These are phyloP conservation scores for Erigeron philadelphicus DNA, from an alignment of 140 eudicot genomes.

Conservation along the genomic window DNA sequence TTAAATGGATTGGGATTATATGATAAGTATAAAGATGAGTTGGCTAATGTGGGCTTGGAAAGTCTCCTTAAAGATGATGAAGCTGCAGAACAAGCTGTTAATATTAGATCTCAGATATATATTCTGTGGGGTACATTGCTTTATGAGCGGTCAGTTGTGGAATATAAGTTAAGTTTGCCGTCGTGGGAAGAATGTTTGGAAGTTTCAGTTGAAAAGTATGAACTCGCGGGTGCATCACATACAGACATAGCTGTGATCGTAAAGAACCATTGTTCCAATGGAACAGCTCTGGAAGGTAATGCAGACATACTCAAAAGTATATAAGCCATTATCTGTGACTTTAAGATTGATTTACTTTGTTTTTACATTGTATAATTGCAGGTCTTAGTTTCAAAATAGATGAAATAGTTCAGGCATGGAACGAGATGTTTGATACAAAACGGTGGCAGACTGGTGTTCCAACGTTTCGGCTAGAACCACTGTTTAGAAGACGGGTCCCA, in stretches of 20 bases:
- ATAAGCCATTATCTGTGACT: neutral
- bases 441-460: conserved; percentile 76
- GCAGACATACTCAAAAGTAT: neutral
- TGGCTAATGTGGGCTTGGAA: conserved; percentile 59
- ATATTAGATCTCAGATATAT: conserved; percentile 70
- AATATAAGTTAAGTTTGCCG: conserved; percentile 59
- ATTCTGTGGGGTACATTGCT: conserved; percentile 88
- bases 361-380: conserved; percentile 12
- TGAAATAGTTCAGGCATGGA: conserved; percentile 95
- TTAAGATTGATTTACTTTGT: conserved; percentile 1
- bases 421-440: conserved; percentile 93
- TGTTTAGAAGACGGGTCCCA: conserved; percentile 70
- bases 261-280: conserved; percentile 85
- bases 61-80: conserved; percentile 58
- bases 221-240: conserved; percentile 78
- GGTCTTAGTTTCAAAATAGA: conserved; percentile 76
- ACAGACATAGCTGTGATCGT: conserved; percentile 84
- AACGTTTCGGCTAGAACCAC: conserved; percentile 68
- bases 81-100: conserved; percentile 53
- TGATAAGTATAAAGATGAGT: conserved; percentile 51
- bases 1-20: conserved; percentile 66
- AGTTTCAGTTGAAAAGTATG: conserved; percentile 88
- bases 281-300: conserved; percentile 66
- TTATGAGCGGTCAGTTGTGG: conserved; percentile 84
- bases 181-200: conserved; percentile 97